Conservation (phyloP, 1,139 yeast species). For the Yamadazyma mexicana region DNA sequence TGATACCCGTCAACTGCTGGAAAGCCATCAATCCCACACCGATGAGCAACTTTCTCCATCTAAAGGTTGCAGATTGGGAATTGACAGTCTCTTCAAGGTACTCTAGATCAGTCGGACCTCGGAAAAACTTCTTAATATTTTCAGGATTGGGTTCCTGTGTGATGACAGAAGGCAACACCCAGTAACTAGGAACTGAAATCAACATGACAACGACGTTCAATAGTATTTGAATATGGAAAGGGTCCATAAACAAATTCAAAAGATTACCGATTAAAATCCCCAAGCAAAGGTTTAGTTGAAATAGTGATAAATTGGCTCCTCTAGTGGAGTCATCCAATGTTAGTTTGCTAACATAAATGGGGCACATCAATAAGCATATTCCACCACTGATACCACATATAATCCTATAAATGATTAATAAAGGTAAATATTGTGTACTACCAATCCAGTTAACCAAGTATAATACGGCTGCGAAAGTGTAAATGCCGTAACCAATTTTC, state of each 20-base stretch:
- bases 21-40: slow-evolving; percentile 26
- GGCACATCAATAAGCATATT: slow-evolving; percentile 25
- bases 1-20: slow-evolving; percentile 38
- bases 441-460: slow-evolving; percentile 8
- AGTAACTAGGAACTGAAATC: slow-evolving; percentile 5
- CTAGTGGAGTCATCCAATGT: slow-evolving; percentile 15
- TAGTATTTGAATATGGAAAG: slow-evolving; percentile 6
- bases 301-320: slow-evolving; percentile 23
- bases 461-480: slow-evolving; percentile 9
- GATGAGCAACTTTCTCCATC: slow-evolving; percentile 10
- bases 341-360: slow-evolving; percentile 26
- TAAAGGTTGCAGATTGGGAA: not conserved
- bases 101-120: not conserved
- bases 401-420: slow-evolving; percentile 22
- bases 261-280: slow-evolving; percentile 24
- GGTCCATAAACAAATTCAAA: slow-evolving; percentile 10
- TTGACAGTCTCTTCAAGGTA: not conserved
- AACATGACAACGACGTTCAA: slow-evolving; percentile 8
- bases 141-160: slow-evolving; percentile 7
- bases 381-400: slow-evolving; percentile 29
- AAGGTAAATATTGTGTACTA: slow-evolving; percentile 10
- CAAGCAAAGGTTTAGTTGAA: slow-evolving; percentile 25
- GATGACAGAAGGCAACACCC: slow-evolving; percentile 8
- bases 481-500: slow-evolving; percentile 10
- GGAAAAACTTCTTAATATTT: slow-evolving; percentile 6